Base-by-base conservation (phyloP, 129 eudicot genomes). In the Glebionis coronaria region DNA sequence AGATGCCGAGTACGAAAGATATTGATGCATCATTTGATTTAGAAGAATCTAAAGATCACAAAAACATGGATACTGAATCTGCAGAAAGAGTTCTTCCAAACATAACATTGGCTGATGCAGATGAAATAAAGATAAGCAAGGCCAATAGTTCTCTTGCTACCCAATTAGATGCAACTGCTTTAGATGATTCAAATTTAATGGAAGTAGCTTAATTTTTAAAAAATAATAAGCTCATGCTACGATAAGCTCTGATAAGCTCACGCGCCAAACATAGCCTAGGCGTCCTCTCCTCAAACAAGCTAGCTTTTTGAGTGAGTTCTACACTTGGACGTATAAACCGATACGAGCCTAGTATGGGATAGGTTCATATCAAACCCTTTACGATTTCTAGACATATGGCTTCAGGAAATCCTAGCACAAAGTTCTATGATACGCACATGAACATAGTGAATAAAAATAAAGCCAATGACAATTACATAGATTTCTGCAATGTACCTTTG, bases 11-110 rank as follows among this genome's bases (percentile, higher is more conserved):
- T 45, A 49, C 51, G 45, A 73, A 51, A 60, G 29, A 66, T 44
- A 61, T 18, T 45, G 69, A 58, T 77, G 75, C 64, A 55, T 69
- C 74, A 19, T 38, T 61, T 73, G 73, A 68, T 61, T 65, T 73
- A 57, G 57, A 51, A 53, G 67, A 72, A 25, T 54, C 70, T 23
- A 69, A 54, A 38, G 56, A 58, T 65, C 75, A 56, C 46, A 45
- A 61, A 73, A 73, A 66, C 56, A 68, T 40, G 27, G 79, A 20
- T 68, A 58, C 38, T 13, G 73, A 72, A 61, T 45, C 69, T 6
- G 13, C 57, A 27, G 74, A 45, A 15, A 12, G 62, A 51, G 50
- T 53, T 70, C 25, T 67, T 28, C 46, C 75, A 52, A 42, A 35
- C 53, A 69, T 55, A 49, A 42, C 58, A 19, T 63, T 67, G 10